Evolutionary conservation across 768 basidiomycete genomes (phyloP).

Genomic region (Podaxis rugospora): DNA sequence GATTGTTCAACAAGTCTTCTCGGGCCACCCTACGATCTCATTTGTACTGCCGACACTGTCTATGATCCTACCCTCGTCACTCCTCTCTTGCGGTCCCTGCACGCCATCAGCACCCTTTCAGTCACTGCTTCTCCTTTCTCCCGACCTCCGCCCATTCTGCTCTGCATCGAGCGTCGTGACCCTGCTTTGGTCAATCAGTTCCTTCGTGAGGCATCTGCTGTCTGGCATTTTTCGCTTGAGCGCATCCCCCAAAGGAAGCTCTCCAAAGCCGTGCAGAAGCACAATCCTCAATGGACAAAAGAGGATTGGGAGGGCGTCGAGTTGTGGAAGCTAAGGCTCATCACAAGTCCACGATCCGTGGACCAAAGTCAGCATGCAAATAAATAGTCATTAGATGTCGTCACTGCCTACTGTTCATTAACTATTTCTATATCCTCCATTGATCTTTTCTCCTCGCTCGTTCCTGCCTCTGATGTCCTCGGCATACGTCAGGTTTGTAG

Average conservation of each 20-base stretch:
- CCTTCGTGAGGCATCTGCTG: conserved; percentile 47
- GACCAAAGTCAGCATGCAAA: conserved; percentile 1
- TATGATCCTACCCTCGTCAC: conserved; percentile 57
- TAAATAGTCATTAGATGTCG: conserved; percentile 10
- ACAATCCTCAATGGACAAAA: conserved; percentile 53
- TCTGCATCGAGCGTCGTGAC: conserved; percentile 78
- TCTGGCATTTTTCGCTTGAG: conserved; percentile 54
- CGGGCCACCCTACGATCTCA: conserved; percentile 65
- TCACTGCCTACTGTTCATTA: conserved; percentile 5
- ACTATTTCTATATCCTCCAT: neutral
- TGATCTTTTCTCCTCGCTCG: conserved; percentile 3
- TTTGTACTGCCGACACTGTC: conserved; percentile 81
- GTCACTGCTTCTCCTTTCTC: conserved; percentile 18
- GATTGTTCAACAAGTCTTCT: conserved; percentile 19
- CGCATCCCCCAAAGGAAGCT: conserved; percentile 59
- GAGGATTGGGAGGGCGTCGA: conserved; percentile 82
- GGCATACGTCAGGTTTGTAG: conserved; percentile 6
- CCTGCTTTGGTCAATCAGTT: conserved; percentile 56
- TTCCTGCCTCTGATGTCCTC: conserved; percentile 8
- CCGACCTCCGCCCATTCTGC: conserved; percentile 46
- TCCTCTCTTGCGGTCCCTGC: conserved; percentile 70
- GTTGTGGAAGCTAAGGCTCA: conserved; percentile 59
- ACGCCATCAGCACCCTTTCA: conserved; percentile 42
- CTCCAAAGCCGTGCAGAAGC: conserved; percentile 53
- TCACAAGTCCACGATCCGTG: conserved; percentile 13